A percentile compares a stretch with the other conserved stretches of the same genome.
Conservation (phyloP, 345 rosid genomes). For the Gossypium mustelinum region DNA sequence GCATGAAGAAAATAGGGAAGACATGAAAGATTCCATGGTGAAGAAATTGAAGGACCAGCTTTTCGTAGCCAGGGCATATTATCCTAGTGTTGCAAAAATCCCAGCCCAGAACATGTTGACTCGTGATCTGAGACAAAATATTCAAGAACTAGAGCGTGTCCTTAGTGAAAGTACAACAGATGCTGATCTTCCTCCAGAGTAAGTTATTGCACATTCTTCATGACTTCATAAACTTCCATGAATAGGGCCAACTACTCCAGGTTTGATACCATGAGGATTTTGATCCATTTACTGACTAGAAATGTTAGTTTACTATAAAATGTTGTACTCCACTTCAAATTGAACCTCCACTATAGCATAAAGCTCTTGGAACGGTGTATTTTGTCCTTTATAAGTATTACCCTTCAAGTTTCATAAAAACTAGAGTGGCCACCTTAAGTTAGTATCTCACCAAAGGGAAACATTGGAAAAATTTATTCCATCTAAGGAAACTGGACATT, state of each 20-base stretch:
- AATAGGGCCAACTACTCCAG: constrained; percentile 1
- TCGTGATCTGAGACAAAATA: constrained; percentile 76
- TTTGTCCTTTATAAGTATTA: neutral
- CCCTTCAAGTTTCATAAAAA: neutral
- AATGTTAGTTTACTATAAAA: neutral
- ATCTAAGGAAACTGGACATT: neutral
- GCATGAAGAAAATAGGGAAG: constrained; percentile 78
- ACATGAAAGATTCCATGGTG: constrained; percentile 59
- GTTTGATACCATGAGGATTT: neutral
- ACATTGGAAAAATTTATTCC: neutral
- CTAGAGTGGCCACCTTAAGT: neutral
- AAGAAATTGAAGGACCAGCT: constrained; percentile 45
- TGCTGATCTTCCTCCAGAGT: constrained; percentile 75
- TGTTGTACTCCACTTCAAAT: neutral
- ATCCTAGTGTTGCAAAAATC: constrained; percentile 88
- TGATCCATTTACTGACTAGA: neutral
- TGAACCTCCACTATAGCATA: neutral
- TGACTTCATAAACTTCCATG: constrained; percentile 3
- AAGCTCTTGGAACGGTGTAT: neutral
- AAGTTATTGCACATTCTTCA: constrained; percentile 34
- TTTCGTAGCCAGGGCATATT: constrained; percentile 93
- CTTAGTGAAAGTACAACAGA: neutral
- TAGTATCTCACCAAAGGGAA: neutral
- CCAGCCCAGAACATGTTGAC: constrained; percentile 66
- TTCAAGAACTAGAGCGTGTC: constrained; percentile 53